Evolutionary conservation across 345 rosid species (phyloP), one percentile per base, ranked within the genome.

Genomic region (Kernera saxatilis): DNA sequence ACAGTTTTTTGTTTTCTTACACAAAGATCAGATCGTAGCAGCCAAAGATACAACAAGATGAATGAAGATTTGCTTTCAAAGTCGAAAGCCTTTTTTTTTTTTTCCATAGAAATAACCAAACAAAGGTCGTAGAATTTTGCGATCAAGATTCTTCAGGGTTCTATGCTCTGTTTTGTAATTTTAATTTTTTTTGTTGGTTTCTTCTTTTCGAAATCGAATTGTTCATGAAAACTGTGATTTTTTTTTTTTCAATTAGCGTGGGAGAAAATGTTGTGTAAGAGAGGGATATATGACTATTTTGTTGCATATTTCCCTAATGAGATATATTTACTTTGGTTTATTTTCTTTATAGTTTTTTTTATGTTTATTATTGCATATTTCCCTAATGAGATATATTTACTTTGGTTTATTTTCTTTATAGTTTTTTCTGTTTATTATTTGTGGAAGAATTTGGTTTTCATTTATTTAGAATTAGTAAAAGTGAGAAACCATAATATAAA

Each of bases 1-100:
- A 54, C 23, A 29, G 10, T 22, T 52, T 61, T 59, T 58, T 44
- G 8, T 46, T 37, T 71, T 40, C 33, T 61, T 71, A 51, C 62
- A 61, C 62, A 70, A 48, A 61, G 74, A 71, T 61, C 21, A 71
- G 69, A 71, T 71, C n/a, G 23, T 71, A 61, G 69, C 69, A 61
- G 62, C 36, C 52, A 61, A 29, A 51, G 75, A 71, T 71, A 61
- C 36, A 39, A 40, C 61, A 39, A 61, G 36, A 27, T 49, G 68
- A 21, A 60, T 60, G 52, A 39, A 71, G 75, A 51, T 62, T 61
- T 61, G 44, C 44, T 39, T 71, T 61, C 69, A 49, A 37, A 59
- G 67, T 60, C 59, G 46, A 33, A 69, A 46, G 15, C 5, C 5
- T 27, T 17, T 26, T 60, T 58, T 8, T 48, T 45, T 36, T 40